Evolutionary conservation across 495 filamentous ascomycete genomes (phyloP).

Genomic region (Arthonia radiata): DNA sequence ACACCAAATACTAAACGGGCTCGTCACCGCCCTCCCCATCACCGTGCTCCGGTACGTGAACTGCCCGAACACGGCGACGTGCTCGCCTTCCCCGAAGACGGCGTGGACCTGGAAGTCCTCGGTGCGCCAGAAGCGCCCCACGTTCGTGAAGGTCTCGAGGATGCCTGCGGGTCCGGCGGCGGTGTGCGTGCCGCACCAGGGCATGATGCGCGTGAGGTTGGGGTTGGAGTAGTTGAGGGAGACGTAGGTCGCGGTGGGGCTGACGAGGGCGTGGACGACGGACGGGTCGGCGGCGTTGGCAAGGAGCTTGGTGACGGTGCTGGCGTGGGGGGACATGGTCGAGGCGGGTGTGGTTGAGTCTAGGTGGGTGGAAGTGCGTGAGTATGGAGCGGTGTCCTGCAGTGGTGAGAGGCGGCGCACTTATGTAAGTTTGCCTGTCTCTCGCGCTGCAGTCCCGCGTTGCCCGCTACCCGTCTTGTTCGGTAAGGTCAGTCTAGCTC

Average conservation of each 20-base stretch:
- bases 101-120: slow-evolving; percentile 5
- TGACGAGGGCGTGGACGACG: slow-evolving; percentile 5
- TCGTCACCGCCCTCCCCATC: slow-evolving; percentile 3
- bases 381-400: too few species aligned
- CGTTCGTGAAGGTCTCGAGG: slow-evolving; percentile 7
- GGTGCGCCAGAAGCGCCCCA: slow-evolving; percentile 3
- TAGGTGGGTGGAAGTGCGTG: too few species aligned
- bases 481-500: too few species aligned
- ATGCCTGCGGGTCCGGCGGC: slow-evolving; percentile 5
- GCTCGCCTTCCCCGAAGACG: slow-evolving; percentile 3
- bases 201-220: slow-evolving; percentile 5
- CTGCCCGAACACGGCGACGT: slow-evolving; percentile 4
- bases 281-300: too few species aligned
- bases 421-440: too few species aligned
- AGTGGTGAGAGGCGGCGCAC: too few species aligned
- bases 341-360: too few species aligned
- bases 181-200: slow-evolving; percentile 6
- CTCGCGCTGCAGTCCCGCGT: too few species aligned
- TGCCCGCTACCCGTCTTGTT: too few species aligned
- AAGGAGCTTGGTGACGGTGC: too few species aligned
- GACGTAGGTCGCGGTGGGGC: slow-evolving; percentile 5
- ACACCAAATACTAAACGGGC: slow-evolving; percentile 6
- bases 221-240: slow-evolving; percentile 8
- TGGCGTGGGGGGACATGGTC: too few species aligned
- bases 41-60: slow-evolving; percentile 4